Percentiles rank a stretch among this genome's conserved stretches.
phyloP scores from a whole-genome alignment of 1,139 yeast genomes.

The Scheffersomyces parashehatae region DNA sequence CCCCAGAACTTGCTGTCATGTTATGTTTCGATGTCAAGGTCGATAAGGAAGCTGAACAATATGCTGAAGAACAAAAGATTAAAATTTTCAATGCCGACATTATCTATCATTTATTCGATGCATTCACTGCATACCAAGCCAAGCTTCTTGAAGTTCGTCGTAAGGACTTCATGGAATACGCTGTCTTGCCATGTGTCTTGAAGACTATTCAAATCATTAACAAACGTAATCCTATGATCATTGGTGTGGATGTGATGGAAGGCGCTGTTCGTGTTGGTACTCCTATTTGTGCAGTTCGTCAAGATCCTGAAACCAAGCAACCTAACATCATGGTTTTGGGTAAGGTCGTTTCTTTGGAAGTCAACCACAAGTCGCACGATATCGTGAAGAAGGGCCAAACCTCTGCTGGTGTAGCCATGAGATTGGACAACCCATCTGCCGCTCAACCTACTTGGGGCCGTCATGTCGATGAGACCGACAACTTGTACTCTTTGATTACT shows the following conservation, averaged over 20 bases:
- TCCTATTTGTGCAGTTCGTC: slow-evolving; percentile 92
- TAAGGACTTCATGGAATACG: slow-evolving; percentile 82
- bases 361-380: slow-evolving; percentile 83
- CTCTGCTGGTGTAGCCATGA: slow-evolving; percentile 97
- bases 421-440: slow-evolving; percentile 88
- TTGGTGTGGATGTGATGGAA: slow-evolving; percentile 95
- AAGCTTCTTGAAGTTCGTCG: slow-evolving; percentile 87
- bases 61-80: slow-evolving; percentile 90
- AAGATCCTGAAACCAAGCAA: slow-evolving; percentile 81
- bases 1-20: slow-evolving; percentile 95
- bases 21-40: slow-evolving; percentile 96
- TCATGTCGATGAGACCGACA: slow-evolving; percentile 93
- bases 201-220: slow-evolving; percentile 94
- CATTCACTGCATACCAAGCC: slow-evolving; percentile 89
- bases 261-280: slow-evolving; percentile 91
- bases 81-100: slow-evolving; percentile 94
- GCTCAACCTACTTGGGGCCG: slow-evolving; percentile 99
- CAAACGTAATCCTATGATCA: slow-evolving; percentile 98
- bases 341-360: slow-evolving; percentile 85
- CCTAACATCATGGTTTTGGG: slow-evolving; percentile 77
- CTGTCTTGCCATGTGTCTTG: slow-evolving; percentile 93
- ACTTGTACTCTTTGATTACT: slow-evolving; percentile 80
- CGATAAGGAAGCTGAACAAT: slow-evolving; percentile 97
- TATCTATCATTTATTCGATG: slow-evolving; percentile 94
- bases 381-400: slow-evolving; percentile 92